Base-by-base conservation (phyloP, 2,329 filamentous ascomycete species). In the Calonectria leucothoes region DNA sequence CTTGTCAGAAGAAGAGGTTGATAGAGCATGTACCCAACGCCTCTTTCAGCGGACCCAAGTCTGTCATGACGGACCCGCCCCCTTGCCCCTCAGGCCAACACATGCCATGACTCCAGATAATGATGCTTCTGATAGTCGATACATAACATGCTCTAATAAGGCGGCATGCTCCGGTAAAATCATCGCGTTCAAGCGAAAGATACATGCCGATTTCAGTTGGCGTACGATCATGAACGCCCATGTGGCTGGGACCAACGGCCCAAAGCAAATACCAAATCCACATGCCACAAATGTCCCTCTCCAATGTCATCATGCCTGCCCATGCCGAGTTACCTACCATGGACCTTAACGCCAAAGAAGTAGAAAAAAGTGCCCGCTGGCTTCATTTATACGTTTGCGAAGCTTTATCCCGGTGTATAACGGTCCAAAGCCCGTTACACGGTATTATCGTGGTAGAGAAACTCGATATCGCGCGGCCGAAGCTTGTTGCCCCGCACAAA, bases 381-480 rank as follows among this genome's bases (percentile, higher is more conserved):
- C 61, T 33, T 39, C 42, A 37, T 68, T 59, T 55, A 57, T 39
- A 49, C 37, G 25, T 61, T 64, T 66, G 25, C 35, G 52, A 55
- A 45, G 33, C 45, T 35, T 52, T 39, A n/a, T 65, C 20, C 29
- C n/a, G 29, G 33, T 55, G 49, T 35, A 52, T 29, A 69, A n/a
- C 59, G 37, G 25, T n/a, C 23, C 39, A 23, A 37, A n/a, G 35
- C 23, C 49, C n/a, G 42, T 48, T 75, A 94, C 76, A 96, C 93
- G 61, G 90, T 93, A 81, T 95, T 94, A 83, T 99, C 97, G 83
- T 99, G 95, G 82, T 98, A 99, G 77, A 95, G 91, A 82, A 98
- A 99, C 79, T 94, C 93, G 75, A 99, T 98, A 84, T 99, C 96
- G 79, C 93, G 91, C 57, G 96, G 95, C 48, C 96, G 89, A 76